These are phyloP conservation scores for Penicillium sclerotigenum DNA, from an alignment of 2,329 filamentous ascomycete genomes.

Conservation along the genomic window DNA sequence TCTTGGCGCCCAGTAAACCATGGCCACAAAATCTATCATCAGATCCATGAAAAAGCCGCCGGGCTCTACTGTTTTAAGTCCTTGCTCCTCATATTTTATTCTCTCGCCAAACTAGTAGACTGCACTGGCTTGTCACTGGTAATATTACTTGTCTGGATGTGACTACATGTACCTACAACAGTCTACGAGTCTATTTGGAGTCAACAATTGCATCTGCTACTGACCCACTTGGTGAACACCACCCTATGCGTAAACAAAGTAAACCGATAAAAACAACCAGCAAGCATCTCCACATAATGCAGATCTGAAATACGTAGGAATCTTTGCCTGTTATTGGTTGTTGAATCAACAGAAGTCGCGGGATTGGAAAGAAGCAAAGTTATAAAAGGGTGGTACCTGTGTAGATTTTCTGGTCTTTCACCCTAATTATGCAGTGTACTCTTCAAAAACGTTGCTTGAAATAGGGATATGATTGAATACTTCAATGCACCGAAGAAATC, in stretches of 20 bases:
- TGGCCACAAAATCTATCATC: neutral
- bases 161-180: neutral
- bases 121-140: neutral
- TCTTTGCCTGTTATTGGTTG: neutral
- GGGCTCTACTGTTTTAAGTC: neutral
- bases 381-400: neutral
- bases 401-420: neutral
- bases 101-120: neutral
- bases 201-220: neutral
- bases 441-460: neutral
- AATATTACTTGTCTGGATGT: neutral
- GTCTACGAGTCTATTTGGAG: neutral
- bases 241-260: neutral
- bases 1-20: neutral
- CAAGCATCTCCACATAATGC: neutral
- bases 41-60: neutral
- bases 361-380: neutral
- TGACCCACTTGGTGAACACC: neutral
- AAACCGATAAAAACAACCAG: neutral
- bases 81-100: neutral
- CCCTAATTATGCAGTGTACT: neutral
- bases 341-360: neutral
- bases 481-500: constrained; percentile 7
- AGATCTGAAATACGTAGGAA: neutral
- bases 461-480: constrained; percentile 9